Conservation (phyloP, 78 protist species). For the Dictyostelium firmibasis region DNA sequence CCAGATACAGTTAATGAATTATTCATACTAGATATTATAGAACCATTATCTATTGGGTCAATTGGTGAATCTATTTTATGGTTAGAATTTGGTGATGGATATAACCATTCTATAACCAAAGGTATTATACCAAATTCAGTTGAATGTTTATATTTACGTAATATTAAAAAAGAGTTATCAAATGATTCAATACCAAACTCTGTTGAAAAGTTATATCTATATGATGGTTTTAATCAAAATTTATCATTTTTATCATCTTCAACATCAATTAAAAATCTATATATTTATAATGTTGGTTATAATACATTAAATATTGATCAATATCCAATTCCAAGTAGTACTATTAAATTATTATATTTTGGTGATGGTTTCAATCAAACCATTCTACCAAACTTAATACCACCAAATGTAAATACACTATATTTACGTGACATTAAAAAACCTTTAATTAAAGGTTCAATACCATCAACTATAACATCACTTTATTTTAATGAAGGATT, state of each 20-base stretch:
- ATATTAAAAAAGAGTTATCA: not conserved
- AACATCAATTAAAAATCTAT: not conserved
- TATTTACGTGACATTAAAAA: not conserved
- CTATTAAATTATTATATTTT: not conserved
- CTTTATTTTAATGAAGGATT: not conserved
- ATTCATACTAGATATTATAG: not conserved
- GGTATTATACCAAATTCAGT: not conserved
- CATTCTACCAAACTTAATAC: not conserved
- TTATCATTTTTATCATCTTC: not conserved
- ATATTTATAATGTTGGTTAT: not conserved
- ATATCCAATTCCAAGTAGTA: not conserved
- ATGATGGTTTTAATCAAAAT: not conserved
- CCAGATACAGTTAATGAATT: not conserved
- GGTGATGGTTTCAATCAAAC: not conserved
- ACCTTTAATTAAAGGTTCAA: not conserved
- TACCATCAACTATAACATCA: not conserved
- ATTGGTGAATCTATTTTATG: not conserved
- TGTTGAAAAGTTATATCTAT: not conserved
- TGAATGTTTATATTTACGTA: not conserved
- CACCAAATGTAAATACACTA: not conserved
- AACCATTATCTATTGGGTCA: not conserved
- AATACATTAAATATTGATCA: not conserved
- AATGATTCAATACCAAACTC: not conserved
- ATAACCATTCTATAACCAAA: not conserved
- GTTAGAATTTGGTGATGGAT: not conserved